Base-by-base conservation (phyloP, 192 early-diverging fungal genomes). In the Coemansia sp. region DNA sequence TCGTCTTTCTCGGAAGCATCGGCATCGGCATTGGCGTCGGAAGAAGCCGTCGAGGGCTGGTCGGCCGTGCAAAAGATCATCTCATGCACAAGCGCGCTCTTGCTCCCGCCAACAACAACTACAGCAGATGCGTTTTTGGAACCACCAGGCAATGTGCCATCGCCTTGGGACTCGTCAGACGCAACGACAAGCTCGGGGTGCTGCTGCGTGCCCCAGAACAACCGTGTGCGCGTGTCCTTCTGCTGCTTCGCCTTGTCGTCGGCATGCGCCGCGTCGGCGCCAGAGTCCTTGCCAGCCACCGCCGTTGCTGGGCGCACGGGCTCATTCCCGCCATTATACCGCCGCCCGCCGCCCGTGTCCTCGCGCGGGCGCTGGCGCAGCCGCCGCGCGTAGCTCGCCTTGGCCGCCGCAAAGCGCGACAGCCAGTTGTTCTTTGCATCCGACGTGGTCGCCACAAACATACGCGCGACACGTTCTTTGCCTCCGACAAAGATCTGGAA, bases 81-180 rank as follows among this genome's bases (percentile, higher is more conserved):
- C 58, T 91, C 87, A 45, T 87, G 84, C 25, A 89, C 81, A 10
- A 89, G 64, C 2, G 85, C 84, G 27, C 73, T 82, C 18, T 64
- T 64, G 58, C 73, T 74, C 48, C 81, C 81, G 32, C 54, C 85
- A 49, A 68, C 59, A 51, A 76, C 83, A 48, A 59, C n/a, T n/a
- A n/a, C n/a, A n/a, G n/a, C n/a, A n/a, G n/a, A n/a, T n/a, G n/a
- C 69, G 25, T 10, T 27, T 5, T 8, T 30, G 14, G 35, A 40
- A n/a, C n/a, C n/a, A n/a, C 29, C 29, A 6, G 40, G 22, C 30
- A n/a, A 18, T 27, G 28, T 10, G n/a, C 1, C 52, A 6, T 30
- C 31, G 19, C 54, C 5, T 22, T n/a, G 4, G 28, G 18, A 18
- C 5, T 33, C 32, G 1, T 25, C 19, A 27, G 28, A 6, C 0